Base-by-base conservation (phyloP, 1,284 basidiomycete species). In the Tetrapyrgos nigripes region DNA sequence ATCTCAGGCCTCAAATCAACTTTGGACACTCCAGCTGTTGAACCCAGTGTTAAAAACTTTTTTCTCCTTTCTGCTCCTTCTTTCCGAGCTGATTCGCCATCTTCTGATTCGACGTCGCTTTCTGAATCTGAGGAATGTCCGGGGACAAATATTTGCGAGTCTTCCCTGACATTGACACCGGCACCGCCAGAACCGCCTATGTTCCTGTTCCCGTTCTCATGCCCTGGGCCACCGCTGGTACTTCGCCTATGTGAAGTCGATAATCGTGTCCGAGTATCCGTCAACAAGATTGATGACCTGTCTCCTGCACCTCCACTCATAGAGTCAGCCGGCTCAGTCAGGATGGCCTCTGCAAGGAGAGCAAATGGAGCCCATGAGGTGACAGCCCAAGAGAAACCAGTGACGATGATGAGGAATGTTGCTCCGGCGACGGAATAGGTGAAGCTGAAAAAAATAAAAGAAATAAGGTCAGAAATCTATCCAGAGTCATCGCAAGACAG, bases 331-430 rank as follows among this genome's bases (percentile, higher is more conserved):
- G 80, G 76, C 55, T 84, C 82, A 0, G 85, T 84, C 4, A 90
- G 75, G 59, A 91, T 92, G 1, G 87, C 89, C 70, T 91, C 88
- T 13, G 82, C 88, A 2, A 92, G 82, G 68, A 93, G 71, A 1
- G 90, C 84, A 70, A 91, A 92, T 3, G 91, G 91, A 9, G 84
- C 91, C 93, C 92, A 94, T 71, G 87, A 86, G 0, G 87, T 85
- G 55, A 94, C 81, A 1, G 91, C 90, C 89, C 89, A 93, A 10
- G 89, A 86, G 63, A 93, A 86, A 0, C 92, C 92, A 3, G 85
- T 83, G 13, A 89, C 62, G 9, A 86, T 83, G 37, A 93, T 82
- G 48, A 94, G 79, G 24, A 85, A 63, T 0, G 87, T 90, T 21
- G 89, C 86, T 0, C 87, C 85, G 21, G 69, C 66, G 2, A 91